Evolutionary conservation across 78 protist species (phyloP), one percentile per base, ranked within the genome.

Genomic region (Pelomyxa schiedti): DNA sequence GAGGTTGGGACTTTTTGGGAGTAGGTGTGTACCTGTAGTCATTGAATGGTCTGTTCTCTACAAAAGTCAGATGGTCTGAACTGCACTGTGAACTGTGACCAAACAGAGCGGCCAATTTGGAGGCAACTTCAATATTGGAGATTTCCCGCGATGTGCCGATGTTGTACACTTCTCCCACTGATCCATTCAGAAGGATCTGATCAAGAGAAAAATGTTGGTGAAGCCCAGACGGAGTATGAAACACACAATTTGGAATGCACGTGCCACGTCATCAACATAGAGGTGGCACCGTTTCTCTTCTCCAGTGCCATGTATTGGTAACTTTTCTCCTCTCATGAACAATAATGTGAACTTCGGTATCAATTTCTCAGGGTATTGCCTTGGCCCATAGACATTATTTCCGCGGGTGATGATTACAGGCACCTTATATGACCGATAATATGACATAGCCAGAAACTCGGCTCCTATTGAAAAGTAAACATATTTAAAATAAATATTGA

Each of bases 371-470:
- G 98, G 98, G 66, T 80, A 95, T 72, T 95, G 98, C 28, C 32
- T 69, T 37, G 97, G 96, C 3, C 97, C 97, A 68, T 92, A 95
- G 1, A 91, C 93, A 39, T 95, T 95, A 80, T 94, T 94, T 38
- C 97, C 93, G 7, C 97, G 86, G 1, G 97, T 94, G 38, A 94
- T 86, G 70, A 94, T 84, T 38, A 79, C n/a, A 1, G 98, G 98
- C 38, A 90, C 39, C 39, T 68, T 35, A 84, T 86, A 90, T 3
- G 88, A 83, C 64, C 29, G 22, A 8, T 40, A 32, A 69, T 89
- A 90, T 0, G 92, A 8, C 77, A 37, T 74, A 5, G 76, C 87
- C 8, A 95, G 36, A 32, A 69, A 68, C 73, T 95, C 98, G 2
- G 96, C 98, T 0, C 93, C n/a, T n/a, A n/a, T n/a, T n/a, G n/a